A percentile compares a stretch with the other conserved stretches of the same genome.
phyloP scores from a whole-genome alignment of 208 protist genomes.

The Leishmania guyanensis region DNA sequence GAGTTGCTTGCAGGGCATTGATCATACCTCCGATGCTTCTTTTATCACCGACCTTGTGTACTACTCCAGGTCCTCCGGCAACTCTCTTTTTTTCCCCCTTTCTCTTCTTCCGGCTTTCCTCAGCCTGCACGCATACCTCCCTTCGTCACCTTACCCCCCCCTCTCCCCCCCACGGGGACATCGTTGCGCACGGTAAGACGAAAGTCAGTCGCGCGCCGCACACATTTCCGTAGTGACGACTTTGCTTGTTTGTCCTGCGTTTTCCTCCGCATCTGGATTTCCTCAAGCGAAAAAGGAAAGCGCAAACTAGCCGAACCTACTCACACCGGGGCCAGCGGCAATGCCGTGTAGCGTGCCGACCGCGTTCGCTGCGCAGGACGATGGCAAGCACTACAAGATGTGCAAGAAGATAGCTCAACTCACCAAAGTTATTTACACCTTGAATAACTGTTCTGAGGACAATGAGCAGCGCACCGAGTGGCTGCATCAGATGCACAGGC shows the following conservation, averaged over 20 bases:
- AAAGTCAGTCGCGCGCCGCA: not conserved
- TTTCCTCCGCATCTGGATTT: not conserved
- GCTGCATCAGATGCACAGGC: slow-evolving; percentile 70
- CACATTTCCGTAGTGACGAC: not conserved
- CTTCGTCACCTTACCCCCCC: not conserved
- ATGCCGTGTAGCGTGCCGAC: slow-evolving; percentile 8
- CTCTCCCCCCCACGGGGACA: not conserved
- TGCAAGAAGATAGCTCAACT: slow-evolving; percentile 98
- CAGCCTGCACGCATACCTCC: not conserved
- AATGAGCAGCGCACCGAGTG: slow-evolving; percentile 82
- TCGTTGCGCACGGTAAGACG: not conserved
- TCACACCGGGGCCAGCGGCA: not conserved
- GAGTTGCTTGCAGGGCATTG: too few relatives aligned
- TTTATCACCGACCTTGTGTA: not conserved
- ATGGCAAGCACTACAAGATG: slow-evolving; percentile 94
- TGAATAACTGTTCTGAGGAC: slow-evolving; percentile 96
- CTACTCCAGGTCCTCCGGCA: not conserved
- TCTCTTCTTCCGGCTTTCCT: not conserved
- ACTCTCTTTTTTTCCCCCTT: not conserved
- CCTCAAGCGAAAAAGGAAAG: not conserved
- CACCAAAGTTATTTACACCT: slow-evolving; percentile 97
- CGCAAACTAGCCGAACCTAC: not conserved
- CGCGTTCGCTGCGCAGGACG: slow-evolving; percentile 28
- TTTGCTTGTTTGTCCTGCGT: not conserved
- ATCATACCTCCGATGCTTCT: not conserved